Percentiles rank a stretch among this genome's conserved stretches.
These are phyloP conservation scores for Nicotiana knightiana DNA, from an alignment of 257 asterid genomes.

Conservation along the genomic window DNA sequence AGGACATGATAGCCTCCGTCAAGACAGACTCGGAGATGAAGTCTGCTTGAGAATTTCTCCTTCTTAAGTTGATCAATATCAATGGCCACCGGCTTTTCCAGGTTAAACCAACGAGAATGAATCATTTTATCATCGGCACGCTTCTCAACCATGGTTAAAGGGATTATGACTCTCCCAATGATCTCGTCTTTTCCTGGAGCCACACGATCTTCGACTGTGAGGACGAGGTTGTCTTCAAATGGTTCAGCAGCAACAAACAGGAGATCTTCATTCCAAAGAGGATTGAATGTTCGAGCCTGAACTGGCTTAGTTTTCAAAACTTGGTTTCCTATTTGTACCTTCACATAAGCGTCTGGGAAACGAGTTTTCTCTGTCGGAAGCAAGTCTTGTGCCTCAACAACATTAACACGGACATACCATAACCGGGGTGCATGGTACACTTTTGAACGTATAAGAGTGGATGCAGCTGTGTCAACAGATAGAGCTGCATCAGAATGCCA, in stretches of 20 bases:
- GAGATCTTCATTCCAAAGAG: slow-evolving; percentile 88
- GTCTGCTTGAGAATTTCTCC: slow-evolving; percentile 71
- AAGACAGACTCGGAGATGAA: slow-evolving; percentile 77
- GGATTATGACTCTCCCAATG: slow-evolving; percentile 74
- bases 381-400: slow-evolving; percentile 88
- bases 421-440: slow-evolving; percentile 87
- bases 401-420: slow-evolving; percentile 85
- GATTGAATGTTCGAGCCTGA: slow-evolving; percentile 65
- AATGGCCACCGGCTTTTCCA: slow-evolving; percentile 66
- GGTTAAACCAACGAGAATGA: slow-evolving; percentile 82
- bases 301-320: slow-evolving; percentile 71
- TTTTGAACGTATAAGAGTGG: slow-evolving; percentile 70
- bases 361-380: slow-evolving; percentile 65
- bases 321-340: slow-evolving; percentile 86
- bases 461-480: slow-evolving; percentile 65
- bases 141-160: slow-evolving; percentile 64
- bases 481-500: slow-evolving; percentile 93
- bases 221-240: slow-evolving; percentile 76
- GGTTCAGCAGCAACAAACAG: slow-evolving; percentile 88
- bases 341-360: slow-evolving; percentile 73
- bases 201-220: slow-evolving; percentile 85
- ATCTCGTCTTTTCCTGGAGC: slow-evolving; percentile 91
- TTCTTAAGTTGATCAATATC: slow-evolving; percentile 82
- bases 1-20: slow-evolving; percentile 96
- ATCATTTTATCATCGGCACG: slow-evolving; percentile 82